A percentile compares a stretch with the other conserved stretches of the same genome.
Evolutionary conservation across 1,284 basidiomycete species (phyloP).

Genomic region (Microbotryomycetes sp.): DNA sequence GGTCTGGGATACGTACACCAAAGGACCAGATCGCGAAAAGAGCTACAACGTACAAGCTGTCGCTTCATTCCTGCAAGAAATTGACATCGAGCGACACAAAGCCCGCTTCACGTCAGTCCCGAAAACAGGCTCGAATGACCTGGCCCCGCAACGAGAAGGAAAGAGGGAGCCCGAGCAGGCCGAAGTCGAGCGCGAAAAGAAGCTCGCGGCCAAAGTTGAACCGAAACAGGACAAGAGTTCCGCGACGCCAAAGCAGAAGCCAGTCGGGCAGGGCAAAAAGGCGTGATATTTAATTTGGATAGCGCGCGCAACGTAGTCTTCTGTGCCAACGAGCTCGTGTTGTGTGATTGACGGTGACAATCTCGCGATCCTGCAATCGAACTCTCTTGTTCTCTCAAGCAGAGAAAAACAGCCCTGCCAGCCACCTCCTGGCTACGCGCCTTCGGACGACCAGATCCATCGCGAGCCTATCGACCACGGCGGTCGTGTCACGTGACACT

Average conservation of each 20-base stretch:
- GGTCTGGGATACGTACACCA: constrained; percentile 2
- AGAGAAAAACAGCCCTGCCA: too few species aligned
- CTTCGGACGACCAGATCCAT: too few species aligned
- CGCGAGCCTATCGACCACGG: too few species aligned
- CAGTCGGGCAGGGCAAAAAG: background rate
- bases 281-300: too few species aligned
- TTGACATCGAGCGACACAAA: background rate
- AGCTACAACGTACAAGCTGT: constrained; percentile 7
- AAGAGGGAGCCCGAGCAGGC: background rate
- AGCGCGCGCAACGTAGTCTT: too few species aligned
- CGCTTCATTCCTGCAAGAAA: constrained; percentile 1
- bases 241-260: background rate
- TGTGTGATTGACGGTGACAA: too few species aligned
- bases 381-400: too few species aligned
- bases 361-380: too few species aligned
- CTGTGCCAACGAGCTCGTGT: too few species aligned
- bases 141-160: background rate
- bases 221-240: background rate
- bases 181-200: background rate
- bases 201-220: background rate
- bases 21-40: constrained; percentile 5
- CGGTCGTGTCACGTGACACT: too few species aligned
- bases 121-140: background rate
- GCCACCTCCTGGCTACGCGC: too few species aligned
- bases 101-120: background rate